Conservation (phyloP, 2,329 filamentous ascomycete species). For the Pseudogymnoascus sp. region DNA sequence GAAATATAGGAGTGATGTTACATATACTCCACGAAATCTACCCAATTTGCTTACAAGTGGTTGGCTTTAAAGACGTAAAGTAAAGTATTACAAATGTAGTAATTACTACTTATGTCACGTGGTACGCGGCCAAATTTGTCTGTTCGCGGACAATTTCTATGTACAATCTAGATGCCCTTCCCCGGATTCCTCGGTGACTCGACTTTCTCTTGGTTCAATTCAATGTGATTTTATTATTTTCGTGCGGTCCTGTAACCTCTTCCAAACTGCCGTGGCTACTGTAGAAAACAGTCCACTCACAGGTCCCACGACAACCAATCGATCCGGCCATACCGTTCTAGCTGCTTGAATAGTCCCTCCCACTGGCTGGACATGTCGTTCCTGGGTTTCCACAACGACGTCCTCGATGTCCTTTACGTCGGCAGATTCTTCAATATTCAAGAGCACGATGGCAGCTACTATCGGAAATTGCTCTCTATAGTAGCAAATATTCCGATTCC, state of each 20-base stretch:
- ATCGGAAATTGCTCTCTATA: slow-evolving; percentile 20
- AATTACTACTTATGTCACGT: background rate
- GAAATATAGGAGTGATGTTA: background rate
- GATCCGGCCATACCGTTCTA: background rate
- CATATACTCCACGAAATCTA: background rate
- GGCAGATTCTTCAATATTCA: slow-evolving; percentile 12
- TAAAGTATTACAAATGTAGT: background rate
- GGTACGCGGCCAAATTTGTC: background rate
- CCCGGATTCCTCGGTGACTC: background rate
- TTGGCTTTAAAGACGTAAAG: background rate
- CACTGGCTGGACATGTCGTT: background rate
- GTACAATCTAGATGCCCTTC: background rate
- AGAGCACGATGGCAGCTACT: slow-evolving; percentile 23
- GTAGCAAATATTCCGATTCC: slow-evolving; percentile 24
- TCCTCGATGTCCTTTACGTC: background rate
- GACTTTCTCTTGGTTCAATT: background rate
- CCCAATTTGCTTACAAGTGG: background rate
- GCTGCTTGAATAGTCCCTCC: background rate
- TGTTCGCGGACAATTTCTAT: background rate
- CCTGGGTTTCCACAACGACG: background rate
- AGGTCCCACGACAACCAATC: background rate
- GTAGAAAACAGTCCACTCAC: background rate
- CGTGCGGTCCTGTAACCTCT: background rate
- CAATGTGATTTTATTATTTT: background rate
- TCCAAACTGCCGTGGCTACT: background rate